Base-by-base conservation (phyloP, 495 filamentous ascomycete species). In the Cercophora samala region DNA sequence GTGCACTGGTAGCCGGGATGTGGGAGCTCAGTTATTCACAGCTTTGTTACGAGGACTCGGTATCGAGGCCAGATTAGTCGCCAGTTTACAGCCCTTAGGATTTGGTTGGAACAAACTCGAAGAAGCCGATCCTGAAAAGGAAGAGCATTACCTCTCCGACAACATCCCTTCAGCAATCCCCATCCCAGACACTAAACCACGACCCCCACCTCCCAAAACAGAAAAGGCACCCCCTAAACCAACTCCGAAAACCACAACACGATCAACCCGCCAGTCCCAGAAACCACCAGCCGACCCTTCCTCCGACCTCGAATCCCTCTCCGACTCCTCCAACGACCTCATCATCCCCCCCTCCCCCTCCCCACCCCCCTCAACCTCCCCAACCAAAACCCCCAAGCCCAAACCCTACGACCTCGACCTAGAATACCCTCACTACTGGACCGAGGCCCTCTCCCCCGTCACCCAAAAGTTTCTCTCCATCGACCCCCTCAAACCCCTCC, bases 91-190 rank as follows among this genome's bases (percentile, higher is more conserved):
- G 68, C 90, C 95, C 18, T 74, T 92, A 0, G 95, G 96, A 2
- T 97, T 97, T 76, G 93, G 93, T 1, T 97, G 92, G 87, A 93
- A 88, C 61, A 94, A 93, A 73, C 79, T 83, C 19, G 95, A 99
- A 76, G 89, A 93, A 72, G 86, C 85, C 25, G 80, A 82, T 42
- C 78, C 79, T 32, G 79, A 80, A 66, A 76, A 75, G 63, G 72
- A 76, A 32, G 66, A 68, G 13, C 65, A 63, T 17, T 24, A 64
- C 5, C 65, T 5, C 46, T 37, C 29, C 15, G 15, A 56, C 0
- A n/a, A 3, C 22, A 29, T 13, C n/a, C 18, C 53, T 17, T 24
- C 21, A n/a, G 58, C n/a, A 25, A 73, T 69, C 60, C 18, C 58
- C 58, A 19, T 68, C 0, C 58, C 46, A 13, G 66, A 65, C 11